phyloP scores from a whole-genome alignment of 306 rosid species.

The Phaseolus lunatus region DNA sequence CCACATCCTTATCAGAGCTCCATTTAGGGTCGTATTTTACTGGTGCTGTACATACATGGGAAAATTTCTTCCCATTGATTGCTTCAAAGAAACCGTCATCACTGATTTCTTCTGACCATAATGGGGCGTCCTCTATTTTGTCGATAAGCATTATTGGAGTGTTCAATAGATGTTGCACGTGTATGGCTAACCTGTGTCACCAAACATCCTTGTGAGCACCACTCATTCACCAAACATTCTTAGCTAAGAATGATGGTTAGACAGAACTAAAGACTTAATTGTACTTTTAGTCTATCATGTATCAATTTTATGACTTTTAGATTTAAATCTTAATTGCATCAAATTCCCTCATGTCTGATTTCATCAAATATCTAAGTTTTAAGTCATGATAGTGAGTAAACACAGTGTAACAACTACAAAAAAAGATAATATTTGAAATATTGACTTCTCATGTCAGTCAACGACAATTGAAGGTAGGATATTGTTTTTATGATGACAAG shows the following conservation, averaged over 20 bases:
- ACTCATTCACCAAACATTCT: conserved; percentile 5
- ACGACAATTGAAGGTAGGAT: too few species aligned
- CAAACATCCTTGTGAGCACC: conserved; percentile 22
- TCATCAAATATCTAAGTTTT: background rate
- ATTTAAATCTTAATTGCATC: background rate
- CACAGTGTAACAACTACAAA: background rate
- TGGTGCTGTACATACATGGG: conserved; percentile 76
- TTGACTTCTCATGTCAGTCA: too few species aligned
- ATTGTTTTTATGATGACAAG: background rate
- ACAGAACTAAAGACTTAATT: background rate
- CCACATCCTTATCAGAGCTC: conserved; percentile 45
- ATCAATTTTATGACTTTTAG: background rate
- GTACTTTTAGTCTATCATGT: background rate
- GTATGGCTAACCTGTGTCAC: conserved; percentile 75
- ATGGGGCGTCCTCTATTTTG: conserved; percentile 56
- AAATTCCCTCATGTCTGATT: background rate
- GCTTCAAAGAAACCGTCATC: conserved; percentile 68
- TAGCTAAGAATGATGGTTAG: conserved; percentile 3
- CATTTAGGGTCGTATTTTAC: conserved; percentile 67
- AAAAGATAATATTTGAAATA: background rate
- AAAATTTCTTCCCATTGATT: conserved; percentile 65
- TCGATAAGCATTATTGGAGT: conserved; percentile 60
- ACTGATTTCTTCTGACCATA: conserved; percentile 71
- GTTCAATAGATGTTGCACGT: conserved; percentile 77
- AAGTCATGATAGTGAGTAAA: background rate